Base-by-base conservation (phyloP, 805 yeast species). In the Barnettozyma vustinii region DNA sequence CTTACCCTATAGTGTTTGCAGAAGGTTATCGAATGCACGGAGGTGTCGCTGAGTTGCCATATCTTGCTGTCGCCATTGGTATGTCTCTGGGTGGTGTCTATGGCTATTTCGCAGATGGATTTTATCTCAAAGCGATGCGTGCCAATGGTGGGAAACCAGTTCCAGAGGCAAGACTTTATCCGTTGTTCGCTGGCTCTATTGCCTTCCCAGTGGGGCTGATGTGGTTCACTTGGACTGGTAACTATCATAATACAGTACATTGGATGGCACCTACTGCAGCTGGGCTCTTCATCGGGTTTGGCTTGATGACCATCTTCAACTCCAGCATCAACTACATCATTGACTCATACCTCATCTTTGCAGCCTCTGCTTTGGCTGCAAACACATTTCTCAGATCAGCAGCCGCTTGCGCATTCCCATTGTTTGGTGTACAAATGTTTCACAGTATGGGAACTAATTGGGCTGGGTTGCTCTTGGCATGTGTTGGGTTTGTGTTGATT, bases 151-250 rank as follows among this genome's bases (percentile, higher is more conserved):
- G 83, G 43, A 72, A 69, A 53, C 79, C 81, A 27, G 77, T 83
- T 18, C 95, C 97, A 0, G 96, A 90, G 66, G 84, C 82, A 33
- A 80, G 96, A 66, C 71, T 90, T 49, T 80, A 83, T 16, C 81
- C 91, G 32, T 79, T 89, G 84, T 77, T 87, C 67, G 66, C 76
- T 40, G 91, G 96, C 30, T 81, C 83, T 21, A 54, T 87, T 47
- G 62, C 76, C 9, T 87, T 90, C 71, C 84, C 95, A 26, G 71
- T 80, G 46, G 96, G 96, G 46, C 70, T 89, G 53, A 74, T 89
- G 59, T 86, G 96, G 96, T 74, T 90, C 64, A 79, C 87, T 49
- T 90, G 96, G 96, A 72, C 92, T 9, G 96, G 96, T 62, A 76
- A 79, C 54, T 90, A 82, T 66, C 83, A 78, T 44, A 66, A 82